phyloP scores from a whole-genome alignment of 1,284 basidiomycete species.

The Calocybe gambosa region DNA sequence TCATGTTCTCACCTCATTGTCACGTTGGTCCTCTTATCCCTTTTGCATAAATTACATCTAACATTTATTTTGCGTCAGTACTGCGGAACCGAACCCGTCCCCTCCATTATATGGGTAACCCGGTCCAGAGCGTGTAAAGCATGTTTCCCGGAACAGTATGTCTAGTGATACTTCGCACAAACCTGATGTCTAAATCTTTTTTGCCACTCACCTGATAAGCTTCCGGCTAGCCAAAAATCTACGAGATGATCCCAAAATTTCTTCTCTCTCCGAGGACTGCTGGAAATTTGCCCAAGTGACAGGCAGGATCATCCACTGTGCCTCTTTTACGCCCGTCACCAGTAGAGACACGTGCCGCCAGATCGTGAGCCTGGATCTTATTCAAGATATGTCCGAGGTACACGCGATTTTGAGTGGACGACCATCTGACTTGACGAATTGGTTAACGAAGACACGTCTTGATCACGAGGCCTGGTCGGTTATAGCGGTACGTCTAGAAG shows the following conservation, averaged over 20 bases:
- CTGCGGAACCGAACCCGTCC: slow-evolving; percentile 15
- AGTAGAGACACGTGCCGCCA: slow-evolving; percentile 16
- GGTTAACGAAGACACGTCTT: slow-evolving; percentile 14
- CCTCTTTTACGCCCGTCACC: slow-evolving; percentile 17
- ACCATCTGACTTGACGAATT: slow-evolving; percentile 12
- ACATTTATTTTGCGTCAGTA: slow-evolving; percentile 11
- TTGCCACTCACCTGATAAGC: slow-evolving; percentile 6
- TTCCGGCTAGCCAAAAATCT: slow-evolving; percentile 13
- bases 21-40: slow-evolving; percentile 14
- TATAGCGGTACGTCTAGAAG: slow-evolving; percentile 7
- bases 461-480: slow-evolving; percentile 12
- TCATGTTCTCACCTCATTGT: slow-evolving; percentile 19
- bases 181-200: neutral
- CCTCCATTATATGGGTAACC: slow-evolving; percentile 16
- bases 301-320: slow-evolving; percentile 17
- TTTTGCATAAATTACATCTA: slow-evolving; percentile 8
- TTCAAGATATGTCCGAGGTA: slow-evolving; percentile 12
- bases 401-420: slow-evolving; percentile 10
- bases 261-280: slow-evolving; percentile 10
- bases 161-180: neutral
- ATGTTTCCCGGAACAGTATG: slow-evolving; percentile 18
- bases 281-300: slow-evolving; percentile 16
- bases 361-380: slow-evolving; percentile 16
- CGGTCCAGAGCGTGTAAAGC: slow-evolving; percentile 16
- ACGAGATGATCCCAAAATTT: slow-evolving; percentile 4